phyloP scores from a whole-genome alignment of 106 monocot genomes.

The Dioscorea alata region DNA sequence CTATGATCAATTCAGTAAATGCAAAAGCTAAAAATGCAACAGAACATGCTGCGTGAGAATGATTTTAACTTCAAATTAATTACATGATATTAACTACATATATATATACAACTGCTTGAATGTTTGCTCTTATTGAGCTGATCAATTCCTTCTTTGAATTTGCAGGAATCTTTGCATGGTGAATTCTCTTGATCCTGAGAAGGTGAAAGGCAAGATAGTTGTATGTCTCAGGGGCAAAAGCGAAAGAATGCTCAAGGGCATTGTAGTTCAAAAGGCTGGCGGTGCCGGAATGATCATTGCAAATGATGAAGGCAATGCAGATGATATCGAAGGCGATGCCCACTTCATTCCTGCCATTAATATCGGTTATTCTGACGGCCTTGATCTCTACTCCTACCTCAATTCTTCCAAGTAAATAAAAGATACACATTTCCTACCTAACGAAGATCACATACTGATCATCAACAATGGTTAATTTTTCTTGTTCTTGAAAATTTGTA shows the following conservation, averaged over 20 bases:
- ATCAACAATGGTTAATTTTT: neutral
- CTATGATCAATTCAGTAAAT: no score
- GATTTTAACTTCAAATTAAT: no score
- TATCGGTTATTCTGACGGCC: slow-evolving; percentile 22
- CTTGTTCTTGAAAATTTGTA: neutral
- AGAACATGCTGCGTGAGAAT: no score
- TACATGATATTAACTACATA: neutral
- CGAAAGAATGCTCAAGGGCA: neutral
- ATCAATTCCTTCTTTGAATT: no score
- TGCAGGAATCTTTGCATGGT: slow-evolving; percentile 16
- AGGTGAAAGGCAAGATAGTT: slow-evolving; percentile 71
- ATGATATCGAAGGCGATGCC: slow-evolving; percentile 25
- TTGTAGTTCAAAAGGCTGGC: slow-evolving; percentile 24
- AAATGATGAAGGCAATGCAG: slow-evolving; percentile 11
- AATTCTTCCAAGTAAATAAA: slow-evolving; percentile 30
- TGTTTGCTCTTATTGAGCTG: no score
- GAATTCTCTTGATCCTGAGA: slow-evolving; percentile 38
- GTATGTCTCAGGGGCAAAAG: slow-evolving; percentile 14
- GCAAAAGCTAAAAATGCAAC: no score
- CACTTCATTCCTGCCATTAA: slow-evolving; percentile 39
- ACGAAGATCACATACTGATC: neutral
- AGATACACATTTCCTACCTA: neutral
- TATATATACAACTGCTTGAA: no score
- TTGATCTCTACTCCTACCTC: slow-evolving; percentile 21
- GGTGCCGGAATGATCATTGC: slow-evolving; percentile 56